phyloP scores from a whole-genome alignment of 2,329 filamentous ascomycete species.

The Simplicillium sp. region DNA sequence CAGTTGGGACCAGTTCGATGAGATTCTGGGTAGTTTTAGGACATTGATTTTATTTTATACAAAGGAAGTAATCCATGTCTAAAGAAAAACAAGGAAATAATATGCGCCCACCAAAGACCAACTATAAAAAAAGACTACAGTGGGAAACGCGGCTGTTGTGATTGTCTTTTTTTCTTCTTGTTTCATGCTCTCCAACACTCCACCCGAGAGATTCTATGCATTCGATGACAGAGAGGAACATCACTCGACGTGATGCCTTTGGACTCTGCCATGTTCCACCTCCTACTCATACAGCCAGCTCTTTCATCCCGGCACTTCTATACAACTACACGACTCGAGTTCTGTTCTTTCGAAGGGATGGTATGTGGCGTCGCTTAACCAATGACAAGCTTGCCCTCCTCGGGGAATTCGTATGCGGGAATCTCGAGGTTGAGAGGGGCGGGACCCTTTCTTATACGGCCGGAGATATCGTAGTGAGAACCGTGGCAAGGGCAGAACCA shows the following conservation, averaged over 20 bases:
- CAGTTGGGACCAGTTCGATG: not conserved
- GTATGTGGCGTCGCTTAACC: slow-evolving; percentile 52
- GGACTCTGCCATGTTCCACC: not conserved
- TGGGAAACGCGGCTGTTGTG: too few relatives aligned
- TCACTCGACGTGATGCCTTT: not conserved
- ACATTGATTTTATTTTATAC: slow-evolving; percentile 26
- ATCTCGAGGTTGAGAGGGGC: slow-evolving; percentile 97
- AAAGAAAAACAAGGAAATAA: slow-evolving; percentile 19
- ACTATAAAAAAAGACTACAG: not conserved
- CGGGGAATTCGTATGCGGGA: slow-evolving; percentile 83
- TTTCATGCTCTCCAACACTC: not conserved
- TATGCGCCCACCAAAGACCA: slow-evolving; percentile 12
- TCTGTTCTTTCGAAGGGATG: not conserved
- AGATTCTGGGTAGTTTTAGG: slow-evolving; percentile 10
- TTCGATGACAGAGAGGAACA: not conserved
- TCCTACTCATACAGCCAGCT: slow-evolving; percentile 5
- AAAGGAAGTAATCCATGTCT: slow-evolving; percentile 24
- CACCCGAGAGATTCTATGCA: not conserved
- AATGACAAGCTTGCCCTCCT: slow-evolving; percentile 81
- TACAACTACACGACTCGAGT: not conserved
- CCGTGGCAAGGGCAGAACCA: slow-evolving; percentile 99
- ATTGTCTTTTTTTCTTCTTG: not conserved
- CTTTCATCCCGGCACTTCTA: too few relatives aligned
- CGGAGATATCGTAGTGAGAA: slow-evolving; percentile 99
- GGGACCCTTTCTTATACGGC: slow-evolving; percentile 93